These are phyloP conservation scores for Fusarium lyarnte DNA, from an alignment of 2,329 filamentous ascomycete species.

Conservation along the genomic window DNA sequence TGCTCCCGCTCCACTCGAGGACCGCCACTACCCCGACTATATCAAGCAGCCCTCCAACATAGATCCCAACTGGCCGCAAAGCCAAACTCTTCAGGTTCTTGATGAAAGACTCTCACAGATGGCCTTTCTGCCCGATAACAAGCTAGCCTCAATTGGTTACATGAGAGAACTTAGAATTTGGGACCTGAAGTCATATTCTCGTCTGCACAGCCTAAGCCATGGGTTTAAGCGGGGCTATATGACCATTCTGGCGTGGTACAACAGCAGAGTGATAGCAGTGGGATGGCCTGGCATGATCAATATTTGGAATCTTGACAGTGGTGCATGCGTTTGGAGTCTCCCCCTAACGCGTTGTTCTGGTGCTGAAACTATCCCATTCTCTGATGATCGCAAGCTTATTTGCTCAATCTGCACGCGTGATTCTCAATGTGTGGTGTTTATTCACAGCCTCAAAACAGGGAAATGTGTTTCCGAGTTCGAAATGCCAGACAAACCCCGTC, in stretches of 20 bases:
- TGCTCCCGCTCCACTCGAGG: background rate
- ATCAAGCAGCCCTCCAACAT: background rate
- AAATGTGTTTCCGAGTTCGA: background rate
- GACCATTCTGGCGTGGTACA: background rate
- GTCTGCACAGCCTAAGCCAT: background rate
- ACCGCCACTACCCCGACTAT: background rate
- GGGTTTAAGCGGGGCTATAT: accelerated
- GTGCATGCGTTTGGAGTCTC: background rate
- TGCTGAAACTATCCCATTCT: background rate
- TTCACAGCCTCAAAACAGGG: accelerated
- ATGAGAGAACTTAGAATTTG: background rate
- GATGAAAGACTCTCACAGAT: accelerated
- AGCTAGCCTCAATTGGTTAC: background rate
- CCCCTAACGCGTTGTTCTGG: accelerated
- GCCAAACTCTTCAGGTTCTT: background rate
- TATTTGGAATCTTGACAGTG: background rate
- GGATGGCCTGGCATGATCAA: background rate
- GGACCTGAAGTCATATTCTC: background rate
- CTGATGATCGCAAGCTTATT: background rate
- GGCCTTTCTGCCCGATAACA: background rate
- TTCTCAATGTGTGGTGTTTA: background rate
- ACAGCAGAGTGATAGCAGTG: background rate
- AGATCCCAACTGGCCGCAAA: background rate
- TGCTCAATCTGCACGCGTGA: background rate
- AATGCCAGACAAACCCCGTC: background rate